phyloP scores from a whole-genome alignment of 2,329 filamentous ascomycete species.

The Colletotrichum chrysophilum region DNA sequence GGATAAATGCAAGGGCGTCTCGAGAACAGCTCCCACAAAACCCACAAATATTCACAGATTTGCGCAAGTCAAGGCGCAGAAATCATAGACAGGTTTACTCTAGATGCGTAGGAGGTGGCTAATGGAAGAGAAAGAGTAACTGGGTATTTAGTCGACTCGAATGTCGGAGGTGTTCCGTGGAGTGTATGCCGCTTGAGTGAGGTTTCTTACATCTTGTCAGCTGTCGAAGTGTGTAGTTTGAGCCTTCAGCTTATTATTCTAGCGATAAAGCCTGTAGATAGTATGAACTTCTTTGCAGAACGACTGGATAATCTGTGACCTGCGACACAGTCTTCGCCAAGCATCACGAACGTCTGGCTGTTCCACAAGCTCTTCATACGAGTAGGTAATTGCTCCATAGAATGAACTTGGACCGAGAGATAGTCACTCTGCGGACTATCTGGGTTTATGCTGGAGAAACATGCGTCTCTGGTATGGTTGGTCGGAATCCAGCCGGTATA shows the following conservation, averaged over 20 bases:
- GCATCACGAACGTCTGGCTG: background rate
- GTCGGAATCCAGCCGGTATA: background rate
- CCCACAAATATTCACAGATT: too few relatives aligned
- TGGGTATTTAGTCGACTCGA: too few relatives aligned
- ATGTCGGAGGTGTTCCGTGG: too few relatives aligned
- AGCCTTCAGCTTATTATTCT: background rate
- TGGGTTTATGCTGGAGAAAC: background rate
- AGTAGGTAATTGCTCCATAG: background rate
- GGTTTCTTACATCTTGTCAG: too few relatives aligned
- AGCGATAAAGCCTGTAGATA: background rate
- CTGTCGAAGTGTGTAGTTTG: background rate
- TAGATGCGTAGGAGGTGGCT: too few relatives aligned
- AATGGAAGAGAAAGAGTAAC: too few relatives aligned
- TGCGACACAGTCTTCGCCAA: background rate
- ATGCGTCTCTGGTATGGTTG: background rate
- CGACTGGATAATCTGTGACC: background rate
- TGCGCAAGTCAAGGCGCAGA: too few relatives aligned
- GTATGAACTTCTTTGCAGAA: background rate
- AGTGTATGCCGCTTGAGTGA: too few relatives aligned
- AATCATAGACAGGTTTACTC: too few relatives aligned
- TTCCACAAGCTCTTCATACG: background rate
- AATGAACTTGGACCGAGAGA: background rate
- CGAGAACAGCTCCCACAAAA: too few relatives aligned
- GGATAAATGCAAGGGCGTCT: too few relatives aligned
- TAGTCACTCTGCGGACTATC: background rate